Conservation (phyloP, 768 basidiomycete genomes). For the Calvatia gigantea region DNA sequence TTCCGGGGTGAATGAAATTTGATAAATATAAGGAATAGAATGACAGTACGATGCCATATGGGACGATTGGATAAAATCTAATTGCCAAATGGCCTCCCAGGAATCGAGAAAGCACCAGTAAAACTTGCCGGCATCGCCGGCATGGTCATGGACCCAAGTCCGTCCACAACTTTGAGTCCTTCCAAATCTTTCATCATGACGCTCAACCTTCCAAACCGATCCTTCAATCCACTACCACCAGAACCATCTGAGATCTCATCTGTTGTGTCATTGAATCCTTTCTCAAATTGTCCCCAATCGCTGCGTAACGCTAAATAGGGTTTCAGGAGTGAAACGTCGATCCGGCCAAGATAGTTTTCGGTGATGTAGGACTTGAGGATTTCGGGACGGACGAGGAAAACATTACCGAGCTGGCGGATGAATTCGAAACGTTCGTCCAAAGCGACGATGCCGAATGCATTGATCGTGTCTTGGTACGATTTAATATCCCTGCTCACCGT, state of each 20-base stretch:
- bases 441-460: constrained; percentile 77
- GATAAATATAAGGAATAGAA: constrained; percentile 19
- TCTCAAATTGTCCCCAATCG: constrained; percentile 88
- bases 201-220: constrained; percentile 71
- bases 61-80: constrained; percentile 17
- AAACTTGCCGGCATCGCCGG: constrained; percentile 53
- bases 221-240: constrained; percentile 47
- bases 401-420: constrained; percentile 93
- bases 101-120: constrained; percentile 42
- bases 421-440: constrained; percentile 97
- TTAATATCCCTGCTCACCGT: constrained; percentile 75
- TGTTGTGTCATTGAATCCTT: constrained; percentile 64
- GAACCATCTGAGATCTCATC: constrained; percentile 37
- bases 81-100: constrained; percentile 40
- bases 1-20: constrained; percentile 73
- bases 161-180: constrained; percentile 58
- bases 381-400: constrained; percentile 95
- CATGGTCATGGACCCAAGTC: constrained; percentile 45
- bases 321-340: constrained; percentile 80
- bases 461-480: constrained; percentile 88
- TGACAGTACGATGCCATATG: constrained; percentile 21
- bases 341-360: constrained; percentile 88
- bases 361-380: constrained; percentile 94
- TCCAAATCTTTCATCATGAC: constrained; percentile 89
- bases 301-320: constrained; percentile 89